Base-by-base conservation (phyloP, 2,329 filamentous ascomycete species). In the Penicillium psychrosexuale region DNA sequence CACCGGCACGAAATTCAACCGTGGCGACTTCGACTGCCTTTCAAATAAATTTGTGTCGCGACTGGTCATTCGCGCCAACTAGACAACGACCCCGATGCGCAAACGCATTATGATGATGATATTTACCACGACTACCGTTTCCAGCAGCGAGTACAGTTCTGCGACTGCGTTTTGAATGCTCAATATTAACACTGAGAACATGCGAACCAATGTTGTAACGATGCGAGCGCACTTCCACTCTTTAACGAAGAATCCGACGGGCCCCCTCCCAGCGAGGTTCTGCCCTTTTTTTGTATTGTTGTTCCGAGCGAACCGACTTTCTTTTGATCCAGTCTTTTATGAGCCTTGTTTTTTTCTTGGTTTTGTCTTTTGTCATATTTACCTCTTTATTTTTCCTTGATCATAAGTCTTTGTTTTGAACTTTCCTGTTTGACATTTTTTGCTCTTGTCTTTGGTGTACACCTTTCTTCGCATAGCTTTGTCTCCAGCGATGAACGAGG, bases 11-110 rank as follows among this genome's bases (percentile, higher is more conserved):
- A 90, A 88, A 75, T 97, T 96, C 74, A 89, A 96, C 78, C 86
- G 90, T 65, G 84, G 88, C 66, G 90, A 97, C 78, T 97, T 97
- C 71, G 93, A 97, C 79, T 94, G 87, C 58, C 77, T 97, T 71
- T 96, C 92, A 50, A 97, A 96, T 81, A 97, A 97, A 80, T 97
- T 97, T 80, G 79, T 97, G 65, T 95, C 92, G 36, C 95, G 95
- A 78, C 84, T 97, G 69, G 92, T 97, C 72, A 96, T 97, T 74
- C 91, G 93, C 66, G 90, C 93, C 69, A 96, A 95, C 79, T 96
- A 82, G 22, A 44, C 34, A 72, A 65, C 49, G 60, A 65, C 56
- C 47, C 54, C 47, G 42, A 62, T 57, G 61, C 62, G 59, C 55
- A 61, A 59, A 58, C 61, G 60, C 62, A 59, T 59, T 60, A 63